Evolutionary conservation across 176 grass and related monocot species (phyloP).

Genomic region (Eragrostis curvula): DNA sequence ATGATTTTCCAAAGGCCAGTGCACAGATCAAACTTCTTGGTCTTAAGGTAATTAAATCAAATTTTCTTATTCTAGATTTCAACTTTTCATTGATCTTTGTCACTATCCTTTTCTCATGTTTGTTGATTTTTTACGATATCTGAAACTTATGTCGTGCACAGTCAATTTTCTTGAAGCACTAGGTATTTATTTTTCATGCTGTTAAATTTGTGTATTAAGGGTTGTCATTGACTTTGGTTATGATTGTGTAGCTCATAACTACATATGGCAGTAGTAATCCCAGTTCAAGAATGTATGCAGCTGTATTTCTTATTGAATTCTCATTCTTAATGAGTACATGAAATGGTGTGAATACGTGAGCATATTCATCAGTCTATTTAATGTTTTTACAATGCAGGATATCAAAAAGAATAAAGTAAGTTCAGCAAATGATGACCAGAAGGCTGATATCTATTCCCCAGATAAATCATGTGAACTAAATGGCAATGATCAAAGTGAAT

Average conservation of each 20-base stretch:
- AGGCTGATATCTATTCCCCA: slow-evolving; percentile 28
- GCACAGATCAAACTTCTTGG: slow-evolving; percentile 89
- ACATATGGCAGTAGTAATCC: not conserved
- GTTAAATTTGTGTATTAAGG: slow-evolving; percentile 2
- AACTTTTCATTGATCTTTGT: not conserved
- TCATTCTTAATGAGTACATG: not conserved
- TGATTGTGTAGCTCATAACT: not conserved
- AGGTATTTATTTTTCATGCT: slow-evolving; percentile 8
- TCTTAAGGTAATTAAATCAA: slow-evolving; percentile 62
- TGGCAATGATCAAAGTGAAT: slow-evolving; percentile 37
- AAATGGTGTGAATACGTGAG: not conserved
- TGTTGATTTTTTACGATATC: not conserved
- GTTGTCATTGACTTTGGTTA: not conserved
- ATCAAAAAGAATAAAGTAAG: slow-evolving; percentile 53
- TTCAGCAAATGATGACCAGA: slow-evolving; percentile 32
- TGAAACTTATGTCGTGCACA: not conserved
- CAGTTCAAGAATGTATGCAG: slow-evolving; percentile 1
- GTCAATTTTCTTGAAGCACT: not conserved
- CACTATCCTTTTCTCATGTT: not conserved
- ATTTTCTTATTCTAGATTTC: not conserved
- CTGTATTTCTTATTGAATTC: slow-evolving; percentile 1
- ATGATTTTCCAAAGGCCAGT: slow-evolving; percentile 85
- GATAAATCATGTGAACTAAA: slow-evolving; percentile 39
- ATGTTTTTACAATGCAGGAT: slow-evolving; percentile 55
- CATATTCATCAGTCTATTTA: not conserved